Percentiles rank a stretch among this genome's conserved stretches.
phyloP scores from a whole-genome alignment of 2,329 filamentous ascomycete genomes.

The Daldinia sp. region DNA sequence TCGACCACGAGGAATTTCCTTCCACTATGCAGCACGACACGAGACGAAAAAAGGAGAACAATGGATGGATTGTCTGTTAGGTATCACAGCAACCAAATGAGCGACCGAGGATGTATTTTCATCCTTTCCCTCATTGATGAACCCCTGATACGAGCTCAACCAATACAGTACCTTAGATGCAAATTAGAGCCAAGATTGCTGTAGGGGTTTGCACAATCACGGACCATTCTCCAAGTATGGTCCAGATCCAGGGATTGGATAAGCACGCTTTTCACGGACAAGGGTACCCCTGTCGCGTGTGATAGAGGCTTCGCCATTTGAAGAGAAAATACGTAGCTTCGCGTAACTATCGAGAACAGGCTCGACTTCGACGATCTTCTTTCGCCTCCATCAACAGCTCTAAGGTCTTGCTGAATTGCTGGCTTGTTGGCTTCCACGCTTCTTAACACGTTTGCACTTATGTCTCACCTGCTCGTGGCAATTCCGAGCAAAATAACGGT shows the following conservation, averaged over 20 bases:
- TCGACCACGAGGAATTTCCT: conserved; percentile 8
- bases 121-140: conserved; percentile 28
- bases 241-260: conserved; percentile 43
- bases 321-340: conserved; percentile 25
- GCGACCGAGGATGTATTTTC: conserved; percentile 21
- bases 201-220: conserved; percentile 38
- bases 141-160: conserved; percentile 34
- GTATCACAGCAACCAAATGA: conserved; percentile 24
- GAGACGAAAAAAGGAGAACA: conserved; percentile 12
- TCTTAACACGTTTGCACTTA: background rate
- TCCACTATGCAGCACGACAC: background rate
- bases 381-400: background rate
- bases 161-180: conserved; percentile 37
- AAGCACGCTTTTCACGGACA: conserved; percentile 34
- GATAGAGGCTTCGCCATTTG: conserved; percentile 32
- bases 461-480: conserved; percentile 41
- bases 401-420: background rate
- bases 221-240: conserved; percentile 32
- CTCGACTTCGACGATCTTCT: conserved; percentile 30
- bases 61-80: conserved; percentile 15
- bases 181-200: conserved; percentile 37
- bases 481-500: conserved; percentile 17
- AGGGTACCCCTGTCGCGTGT: conserved; percentile 30
- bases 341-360: conserved; percentile 27
- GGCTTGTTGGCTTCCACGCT: background rate